phyloP scores from a whole-genome alignment of 176 grass and related monocot genomes.

The Pontederia paniculata region DNA sequence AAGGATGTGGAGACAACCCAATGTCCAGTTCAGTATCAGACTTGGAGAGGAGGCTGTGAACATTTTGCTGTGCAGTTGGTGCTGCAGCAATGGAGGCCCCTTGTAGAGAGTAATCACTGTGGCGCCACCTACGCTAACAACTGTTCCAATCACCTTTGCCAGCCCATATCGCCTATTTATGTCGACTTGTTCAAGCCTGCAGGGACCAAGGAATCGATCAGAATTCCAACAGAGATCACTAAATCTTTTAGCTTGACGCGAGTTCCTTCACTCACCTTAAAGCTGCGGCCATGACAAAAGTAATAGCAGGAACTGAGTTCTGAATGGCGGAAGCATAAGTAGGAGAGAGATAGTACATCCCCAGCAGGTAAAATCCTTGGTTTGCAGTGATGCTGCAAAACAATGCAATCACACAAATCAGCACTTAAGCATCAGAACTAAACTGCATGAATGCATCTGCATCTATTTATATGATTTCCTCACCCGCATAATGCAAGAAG shows the following conservation, averaged over 20 bases:
- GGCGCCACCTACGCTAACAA: slow-evolving; percentile 77
- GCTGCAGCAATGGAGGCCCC: slow-evolving; percentile 61
- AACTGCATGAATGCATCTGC: too few species aligned
- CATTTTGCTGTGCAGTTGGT: slow-evolving; percentile 20
- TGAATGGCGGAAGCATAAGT: slow-evolving; percentile 96
- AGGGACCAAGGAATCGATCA: background rate
- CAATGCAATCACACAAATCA: background rate
- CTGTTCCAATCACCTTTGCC: slow-evolving; percentile 79
- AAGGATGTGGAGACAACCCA: slow-evolving; percentile 81
- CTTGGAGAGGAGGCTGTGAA: slow-evolving; percentile 22
- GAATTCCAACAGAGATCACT: background rate
- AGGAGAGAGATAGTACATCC: slow-evolving; percentile 74
- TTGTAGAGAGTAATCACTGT: slow-evolving; percentile 89
- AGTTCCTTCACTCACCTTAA: slow-evolving; percentile 32
- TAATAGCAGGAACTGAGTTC: slow-evolving; percentile 77
- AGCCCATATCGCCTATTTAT: slow-evolving; percentile 50
- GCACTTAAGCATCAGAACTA: background rate
- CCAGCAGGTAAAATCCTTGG: slow-evolving; percentile 94
- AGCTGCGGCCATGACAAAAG: slow-evolving; percentile 61
- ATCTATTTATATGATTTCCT: too few species aligned
- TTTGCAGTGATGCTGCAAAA: slow-evolving; percentile 80
- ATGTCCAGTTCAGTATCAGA: slow-evolving; percentile 71
- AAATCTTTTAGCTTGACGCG: background rate
- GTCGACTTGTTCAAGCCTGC: slow-evolving; percentile 70
- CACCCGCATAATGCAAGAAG: slow-evolving; percentile 76